Base-by-base conservation (phyloP, 2,329 filamentous ascomycete species). In the Trichoderma sp. region DNA sequence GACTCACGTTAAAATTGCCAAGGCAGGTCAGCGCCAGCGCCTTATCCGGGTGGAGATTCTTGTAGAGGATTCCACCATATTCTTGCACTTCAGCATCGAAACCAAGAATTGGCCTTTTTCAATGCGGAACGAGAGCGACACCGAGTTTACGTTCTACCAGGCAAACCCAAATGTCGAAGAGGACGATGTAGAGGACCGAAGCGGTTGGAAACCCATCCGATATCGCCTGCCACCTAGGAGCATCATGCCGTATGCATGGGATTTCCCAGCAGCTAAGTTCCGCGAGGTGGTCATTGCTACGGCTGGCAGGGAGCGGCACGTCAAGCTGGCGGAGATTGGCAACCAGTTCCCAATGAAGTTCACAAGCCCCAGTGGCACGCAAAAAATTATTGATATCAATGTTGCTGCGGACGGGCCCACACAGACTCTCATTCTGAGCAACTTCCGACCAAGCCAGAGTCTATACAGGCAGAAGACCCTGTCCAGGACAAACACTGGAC, bases 231-330 rank as follows among this genome's bases (percentile, higher is more conserved):
- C 96, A 2, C 90, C 94, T 13, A 87, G 95, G 69, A 98, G 94
- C 78, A 97, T 99, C 78, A 99, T 99, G 95, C 95, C 96, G 0
- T 99, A 99, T 75, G 94, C 95, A 2, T 99, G 95, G 95, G 96
- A 99, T 76, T 99, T 97, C 80, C 96, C 95, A 1, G 94, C 95
- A 1, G 94, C 93, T n/a, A 97, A 97, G 80, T 91, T 92, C 80
- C 97, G 95, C 74, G 95, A 97, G 77, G 87, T 99, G 45, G 89
- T 98, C 59, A 88, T 99, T 75, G 72, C 78, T 32, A 71, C 77
- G 0, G 76, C 76, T 25, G 74, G 75, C 61, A 81, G 77, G 69
- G 93, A 97, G 76, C 86, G 95, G 34, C 93, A 97, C 75, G 91
- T 99, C 76, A 97, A 96, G 78, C 85, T 99, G 71, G 92, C 94